phyloP scores from a whole-genome alignment of 192 early-diverging fungal genomes.

The Coemansia reversa region DNA sequence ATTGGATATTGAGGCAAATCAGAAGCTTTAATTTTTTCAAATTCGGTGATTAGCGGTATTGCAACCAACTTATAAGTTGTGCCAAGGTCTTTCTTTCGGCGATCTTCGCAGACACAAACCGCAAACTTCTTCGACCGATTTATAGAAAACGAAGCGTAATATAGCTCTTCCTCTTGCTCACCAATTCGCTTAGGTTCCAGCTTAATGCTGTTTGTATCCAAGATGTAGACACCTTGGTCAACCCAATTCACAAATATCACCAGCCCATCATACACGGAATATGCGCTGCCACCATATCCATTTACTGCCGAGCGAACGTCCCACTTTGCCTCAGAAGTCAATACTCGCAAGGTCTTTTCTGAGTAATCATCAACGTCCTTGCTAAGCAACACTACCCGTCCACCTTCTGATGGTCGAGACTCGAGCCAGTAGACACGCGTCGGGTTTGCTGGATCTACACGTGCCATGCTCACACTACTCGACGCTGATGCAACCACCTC shows the following conservation, averaged over 20 bases:
- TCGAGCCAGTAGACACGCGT: conserved; percentile 49
- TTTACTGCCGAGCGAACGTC: conserved; percentile 70
- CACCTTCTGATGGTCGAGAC: conserved; percentile 40
- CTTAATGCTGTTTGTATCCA: conserved; percentile 27
- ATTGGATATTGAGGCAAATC: neutral
- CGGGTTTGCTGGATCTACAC: conserved; percentile 29
- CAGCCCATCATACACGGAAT: conserved; percentile 56
- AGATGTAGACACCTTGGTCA: conserved; percentile 59
- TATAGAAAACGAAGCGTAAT: conserved; percentile 68
- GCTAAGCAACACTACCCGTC: conserved; percentile 35
- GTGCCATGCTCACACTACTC: conserved; percentile 14
- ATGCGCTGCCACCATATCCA: conserved; percentile 74
- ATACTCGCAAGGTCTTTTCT: conserved; percentile 22
- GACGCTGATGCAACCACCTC: conserved; percentile 26
- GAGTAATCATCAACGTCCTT: conserved; percentile 32
- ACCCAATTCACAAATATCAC: conserved; percentile 65
- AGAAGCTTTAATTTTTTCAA: neutral
- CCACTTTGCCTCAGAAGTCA: conserved; percentile 48
- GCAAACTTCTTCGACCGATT: conserved; percentile 57
- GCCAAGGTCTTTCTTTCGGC: conserved; percentile 56
- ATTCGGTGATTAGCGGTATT: conserved; percentile 47
- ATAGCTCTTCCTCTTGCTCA: conserved; percentile 44
- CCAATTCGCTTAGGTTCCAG: conserved; percentile 45
- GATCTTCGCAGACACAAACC: conserved; percentile 71
- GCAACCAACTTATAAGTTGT: conserved; percentile 57